Evolutionary conservation across 2,329 filamentous ascomycete genomes (phyloP).

Genomic region (Xylariaceae sp.): DNA sequence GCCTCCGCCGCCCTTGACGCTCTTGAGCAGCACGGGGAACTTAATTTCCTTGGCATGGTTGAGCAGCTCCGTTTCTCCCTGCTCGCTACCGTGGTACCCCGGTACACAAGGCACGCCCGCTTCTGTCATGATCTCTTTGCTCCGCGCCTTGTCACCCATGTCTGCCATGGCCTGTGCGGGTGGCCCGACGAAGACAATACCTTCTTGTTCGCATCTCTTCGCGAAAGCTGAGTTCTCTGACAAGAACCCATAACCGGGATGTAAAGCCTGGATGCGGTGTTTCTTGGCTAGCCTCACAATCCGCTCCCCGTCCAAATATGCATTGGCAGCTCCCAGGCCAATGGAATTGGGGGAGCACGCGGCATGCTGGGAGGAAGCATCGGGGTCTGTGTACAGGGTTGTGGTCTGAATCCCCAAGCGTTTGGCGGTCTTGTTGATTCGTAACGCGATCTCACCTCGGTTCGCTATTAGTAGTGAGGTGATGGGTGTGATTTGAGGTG

Average conservation of each 20-base stretch:
- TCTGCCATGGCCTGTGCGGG: slow-evolving; percentile 75
- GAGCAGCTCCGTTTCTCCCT: slow-evolving; percentile 59
- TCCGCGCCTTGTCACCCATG: slow-evolving; percentile 63
- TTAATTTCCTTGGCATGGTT: slow-evolving; percentile 66
- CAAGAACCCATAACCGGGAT: slow-evolving; percentile 94
- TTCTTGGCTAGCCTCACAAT: slow-evolving; percentile 86
- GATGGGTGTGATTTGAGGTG: slow-evolving; percentile 44
- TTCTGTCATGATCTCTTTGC: slow-evolving; percentile 92
- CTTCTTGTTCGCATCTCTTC: slow-evolving; percentile 79
- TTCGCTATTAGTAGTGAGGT: slow-evolving; percentile 93
- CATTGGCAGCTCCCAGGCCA: slow-evolving; percentile 75
- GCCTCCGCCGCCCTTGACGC: slow-evolving; percentile 74
- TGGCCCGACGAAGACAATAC: slow-evolving; percentile 90
- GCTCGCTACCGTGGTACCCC: slow-evolving; percentile 86
- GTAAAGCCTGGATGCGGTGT: slow-evolving; percentile 83
- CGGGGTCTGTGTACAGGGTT: slow-evolving; percentile 91
- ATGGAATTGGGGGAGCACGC: slow-evolving; percentile 78
- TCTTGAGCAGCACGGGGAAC: slow-evolving; percentile 74
- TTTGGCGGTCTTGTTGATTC: slow-evolving; percentile 83
- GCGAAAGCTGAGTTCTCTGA: slow-evolving; percentile 94
- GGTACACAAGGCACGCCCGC: slow-evolving; percentile 97
- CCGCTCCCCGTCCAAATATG: slow-evolving; percentile 88
- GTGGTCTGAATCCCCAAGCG: slow-evolving; percentile 89
- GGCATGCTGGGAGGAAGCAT: slow-evolving; percentile 83
- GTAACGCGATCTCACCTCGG: slow-evolving; percentile 91